Conservation (phyloP, 73 alveolate genomes). For the Stentor coeruleus region DNA sequence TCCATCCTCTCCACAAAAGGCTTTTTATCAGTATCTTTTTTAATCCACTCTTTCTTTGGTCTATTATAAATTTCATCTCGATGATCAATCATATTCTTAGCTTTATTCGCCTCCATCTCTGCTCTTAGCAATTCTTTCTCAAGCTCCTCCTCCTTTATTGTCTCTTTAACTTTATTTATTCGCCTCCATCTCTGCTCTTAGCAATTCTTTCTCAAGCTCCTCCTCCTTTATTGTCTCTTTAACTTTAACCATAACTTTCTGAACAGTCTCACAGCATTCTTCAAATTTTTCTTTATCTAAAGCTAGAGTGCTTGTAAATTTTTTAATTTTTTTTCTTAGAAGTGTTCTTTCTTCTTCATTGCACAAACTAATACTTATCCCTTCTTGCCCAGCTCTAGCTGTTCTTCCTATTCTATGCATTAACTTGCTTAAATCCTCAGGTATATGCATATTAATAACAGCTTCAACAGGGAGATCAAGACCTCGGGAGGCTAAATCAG, state of each 20-base stretch:
- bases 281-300: constrained; percentile 30
- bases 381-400: constrained; percentile 97
- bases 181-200: constrained; percentile 75
- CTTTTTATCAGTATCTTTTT: not conserved
- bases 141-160: constrained; percentile 64
- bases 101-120: constrained; percentile 80
- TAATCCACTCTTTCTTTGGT: constrained; percentile 81
- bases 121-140: constrained; percentile 82
- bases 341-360: constrained; percentile 85
- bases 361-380: constrained; percentile 91
- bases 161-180: constrained; percentile 66
- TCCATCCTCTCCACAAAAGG: not conserved
- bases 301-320: constrained; percentile 28
- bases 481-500: constrained; percentile 99
- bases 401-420: constrained; percentile 99
- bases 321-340: constrained; percentile 56
- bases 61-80: constrained; percentile 82
- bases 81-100: constrained; percentile 79
- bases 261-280: constrained; percentile 28
- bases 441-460: constrained; percentile 96
- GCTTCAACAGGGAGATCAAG: constrained; percentile 90
- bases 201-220: constrained; percentile 74
- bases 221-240: constrained; percentile 68
- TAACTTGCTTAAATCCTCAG: constrained; percentile 89
- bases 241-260: constrained; percentile 58